A percentile compares a stretch with the other conserved stretches of the same genome.
These are phyloP conservation scores for Notholithocarpus densiflorus DNA, from an alignment of 306 rosid genomes.

Conservation along the genomic window DNA sequence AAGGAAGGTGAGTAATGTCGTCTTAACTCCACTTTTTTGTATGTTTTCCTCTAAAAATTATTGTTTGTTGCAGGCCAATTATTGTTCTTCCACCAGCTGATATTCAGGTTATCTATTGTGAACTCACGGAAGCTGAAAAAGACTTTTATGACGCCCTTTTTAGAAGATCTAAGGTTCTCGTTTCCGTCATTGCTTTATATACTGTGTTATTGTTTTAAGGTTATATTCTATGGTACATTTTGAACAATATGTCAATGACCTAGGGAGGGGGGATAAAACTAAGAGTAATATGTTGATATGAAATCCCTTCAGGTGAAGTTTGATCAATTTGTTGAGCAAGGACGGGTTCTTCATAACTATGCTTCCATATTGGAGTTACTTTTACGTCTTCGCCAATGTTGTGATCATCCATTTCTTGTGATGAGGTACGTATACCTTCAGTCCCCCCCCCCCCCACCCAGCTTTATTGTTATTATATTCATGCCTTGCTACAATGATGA, in stretches of 20 bases:
- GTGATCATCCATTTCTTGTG: constrained; percentile 97
- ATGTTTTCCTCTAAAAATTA: constrained; percentile 23
- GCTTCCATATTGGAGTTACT: constrained; percentile 95
- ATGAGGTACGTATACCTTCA: constrained; percentile 60
- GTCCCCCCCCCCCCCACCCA: no score
- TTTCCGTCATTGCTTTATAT: not conserved
- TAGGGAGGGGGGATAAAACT: not conserved
- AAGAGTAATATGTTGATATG: not conserved
- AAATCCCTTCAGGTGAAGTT: constrained; percentile 68
- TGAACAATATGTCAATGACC: not conserved
- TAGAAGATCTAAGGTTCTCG: constrained; percentile 75
- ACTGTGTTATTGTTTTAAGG: not conserved
- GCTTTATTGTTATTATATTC: not conserved
- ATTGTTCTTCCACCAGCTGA: constrained; percentile 96
- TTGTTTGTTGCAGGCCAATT: constrained; percentile 71
- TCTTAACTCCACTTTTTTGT: constrained; percentile 13
- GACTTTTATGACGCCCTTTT: constrained; percentile 90
- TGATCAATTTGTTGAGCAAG: constrained; percentile 95
- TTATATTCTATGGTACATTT: not conserved
- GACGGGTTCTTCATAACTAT: constrained; percentile 97
- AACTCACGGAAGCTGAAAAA: constrained; percentile 84
- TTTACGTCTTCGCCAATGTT: constrained; percentile 96
- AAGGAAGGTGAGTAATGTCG: constrained; percentile 64
- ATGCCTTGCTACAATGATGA: not conserved
- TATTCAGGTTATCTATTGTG: constrained; percentile 77